phyloP scores from a whole-genome alignment of 805 yeast genomes.

The Wickerhamiella parazyma region DNA sequence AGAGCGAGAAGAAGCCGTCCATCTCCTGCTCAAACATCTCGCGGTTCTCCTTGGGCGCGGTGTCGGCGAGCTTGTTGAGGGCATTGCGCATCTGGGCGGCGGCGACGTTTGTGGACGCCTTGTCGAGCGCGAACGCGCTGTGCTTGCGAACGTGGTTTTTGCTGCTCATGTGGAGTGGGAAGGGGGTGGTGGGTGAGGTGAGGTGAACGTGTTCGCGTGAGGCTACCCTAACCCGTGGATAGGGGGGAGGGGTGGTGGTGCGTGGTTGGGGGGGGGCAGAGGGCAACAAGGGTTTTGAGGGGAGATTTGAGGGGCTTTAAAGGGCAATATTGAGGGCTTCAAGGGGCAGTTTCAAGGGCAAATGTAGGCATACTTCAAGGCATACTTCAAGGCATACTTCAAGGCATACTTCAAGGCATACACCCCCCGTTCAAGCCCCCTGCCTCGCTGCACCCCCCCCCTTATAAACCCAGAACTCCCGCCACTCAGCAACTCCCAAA shows the following conservation, averaged over 20 bases:
- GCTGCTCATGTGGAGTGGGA: neutral
- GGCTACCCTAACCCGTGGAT: neutral
- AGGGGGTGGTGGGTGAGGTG: neutral
- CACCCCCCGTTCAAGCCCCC: no score
- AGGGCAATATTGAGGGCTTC: no score
- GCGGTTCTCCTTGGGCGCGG: conserved; percentile 33
- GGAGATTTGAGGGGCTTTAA: no score
- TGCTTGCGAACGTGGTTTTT: conserved; percentile 13
- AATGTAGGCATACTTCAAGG: no score
- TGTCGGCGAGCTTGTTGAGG: conserved; percentile 74
- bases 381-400: no score
- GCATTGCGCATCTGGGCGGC: conserved; percentile 98
- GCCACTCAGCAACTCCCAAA: neutral
- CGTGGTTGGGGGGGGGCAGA: no score
- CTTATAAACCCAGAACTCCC: no score
- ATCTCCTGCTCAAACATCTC: conserved; percentile 69
- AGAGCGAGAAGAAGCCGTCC: conserved; percentile 88
- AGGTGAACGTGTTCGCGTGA: neutral
- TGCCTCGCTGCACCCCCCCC: no score
- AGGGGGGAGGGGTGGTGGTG: no score
- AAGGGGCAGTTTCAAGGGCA: no score
- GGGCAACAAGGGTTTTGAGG: no score
- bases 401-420: no score
- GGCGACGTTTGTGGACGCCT: conserved; percentile 86
- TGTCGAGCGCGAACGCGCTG: conserved; percentile 57